Base-by-base conservation (phyloP, 495 filamentous ascomycete species). In the Neurospora sp. region DNA sequence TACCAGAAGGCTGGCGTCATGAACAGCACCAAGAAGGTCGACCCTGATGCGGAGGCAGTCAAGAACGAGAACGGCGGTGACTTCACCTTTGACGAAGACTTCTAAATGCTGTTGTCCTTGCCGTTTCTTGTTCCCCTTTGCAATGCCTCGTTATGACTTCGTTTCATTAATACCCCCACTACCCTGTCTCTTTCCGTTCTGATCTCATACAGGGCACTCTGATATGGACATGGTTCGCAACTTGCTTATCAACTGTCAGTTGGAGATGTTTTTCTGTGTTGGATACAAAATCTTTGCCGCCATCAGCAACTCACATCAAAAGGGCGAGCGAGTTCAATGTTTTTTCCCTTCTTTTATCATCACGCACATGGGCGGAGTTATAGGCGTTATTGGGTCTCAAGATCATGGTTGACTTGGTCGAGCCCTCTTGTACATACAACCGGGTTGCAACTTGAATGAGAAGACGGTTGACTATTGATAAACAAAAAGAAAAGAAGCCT, bases 1-100 rank as follows among this genome's bases (percentile, higher is more conserved):
- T 99, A 99, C 89, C 96, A 99, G 85, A 99, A 99, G 88, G 94
- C 96, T 69, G 96, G 96, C 84, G 96, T 99, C 79, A 98, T 99
- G 94, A 91, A 90, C 75, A 92, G 91, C 85, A 93, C 92, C 80
- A 93, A 94, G 84, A 96, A 97, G 89, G 84, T 86, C 75, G 81
- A 83, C 38, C 78, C 83, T n/a, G 84, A 86, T 4, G 84, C 88
- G 24, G 86, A 81, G 24, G 72, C 85, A 70, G 76, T 76, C 69
- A 87, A 91, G 74, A 84, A 85, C 70, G 89, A 90, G 81, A 92
- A 89, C 73, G 89, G 88, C 48, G 90, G 91, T 73, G 94, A 94
- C 82, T 94, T 99, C 83, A 86, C 83, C 80, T 99, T 99, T 79
- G 94, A 99, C 77, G 96, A 99, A 77, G 96, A 99, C 86, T 99